A percentile compares a stretch with the other conserved stretches of the same genome.
Evolutionary conservation across 139 green algal species (phyloP).

Genomic region (Eudorina sp.): DNA sequence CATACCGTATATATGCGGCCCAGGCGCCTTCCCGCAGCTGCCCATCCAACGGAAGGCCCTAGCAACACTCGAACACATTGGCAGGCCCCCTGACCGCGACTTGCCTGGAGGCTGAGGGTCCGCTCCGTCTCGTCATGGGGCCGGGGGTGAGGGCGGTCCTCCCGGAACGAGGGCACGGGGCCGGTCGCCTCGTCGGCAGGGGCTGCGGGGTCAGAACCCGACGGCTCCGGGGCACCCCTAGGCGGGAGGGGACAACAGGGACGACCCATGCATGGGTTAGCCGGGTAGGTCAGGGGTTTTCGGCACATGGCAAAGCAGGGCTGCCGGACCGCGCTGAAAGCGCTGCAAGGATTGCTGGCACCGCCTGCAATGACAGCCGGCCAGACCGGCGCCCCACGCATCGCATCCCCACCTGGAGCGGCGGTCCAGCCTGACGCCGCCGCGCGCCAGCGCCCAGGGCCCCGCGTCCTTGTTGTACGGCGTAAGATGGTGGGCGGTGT

Average conservation of each 20-base stretch:
- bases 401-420: background rate
- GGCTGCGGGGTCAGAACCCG: too few species aligned
- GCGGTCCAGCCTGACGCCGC: background rate
- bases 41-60: background rate
- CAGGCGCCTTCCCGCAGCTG: background rate
- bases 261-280: too few species aligned
- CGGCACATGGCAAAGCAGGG: background rate
- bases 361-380: background rate
- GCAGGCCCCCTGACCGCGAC: background rate
- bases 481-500: background rate
- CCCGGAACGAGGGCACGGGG: too few species aligned
- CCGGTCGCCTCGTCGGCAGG: background rate
- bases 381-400: too few species aligned
- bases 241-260: too few species aligned
- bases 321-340: background rate
- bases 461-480: slow-evolving; percentile 19
- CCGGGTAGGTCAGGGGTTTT: too few species aligned
- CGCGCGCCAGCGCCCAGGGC: background rate
- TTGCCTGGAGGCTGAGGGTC: background rate
- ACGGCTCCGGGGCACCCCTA: background rate
- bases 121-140: slow-evolving; percentile 22
- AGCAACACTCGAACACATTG: background rate
- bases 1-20: too few species aligned
- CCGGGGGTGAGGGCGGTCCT: background rate
- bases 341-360: background rate